Conservation (phyloP, 352 stramenopile species). For the Pythium scleroteichum region DNA sequence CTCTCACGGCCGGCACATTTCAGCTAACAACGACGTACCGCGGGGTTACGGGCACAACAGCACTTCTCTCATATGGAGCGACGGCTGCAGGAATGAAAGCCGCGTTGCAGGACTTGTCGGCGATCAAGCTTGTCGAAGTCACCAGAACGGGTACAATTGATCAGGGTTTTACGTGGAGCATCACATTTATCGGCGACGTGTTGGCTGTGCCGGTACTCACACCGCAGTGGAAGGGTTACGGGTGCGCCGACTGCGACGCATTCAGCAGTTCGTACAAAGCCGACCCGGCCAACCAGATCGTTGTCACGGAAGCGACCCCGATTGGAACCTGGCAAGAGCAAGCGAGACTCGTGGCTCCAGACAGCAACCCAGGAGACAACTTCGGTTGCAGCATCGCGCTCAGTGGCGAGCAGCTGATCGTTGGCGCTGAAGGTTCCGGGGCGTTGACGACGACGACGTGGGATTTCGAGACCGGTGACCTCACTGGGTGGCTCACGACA, state of each 20-base stretch:
- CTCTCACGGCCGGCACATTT: slow-evolving; percentile 73
- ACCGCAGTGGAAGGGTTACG: slow-evolving; percentile 60
- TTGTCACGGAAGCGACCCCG: slow-evolving; percentile 44
- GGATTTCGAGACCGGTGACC: slow-evolving; percentile 97
- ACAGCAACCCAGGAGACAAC: slow-evolving; percentile 72
- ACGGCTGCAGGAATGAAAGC: slow-evolving; percentile 69
- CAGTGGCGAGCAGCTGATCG: slow-evolving; percentile 74
- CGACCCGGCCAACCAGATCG: slow-evolving; percentile 58
- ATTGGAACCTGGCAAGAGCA: slow-evolving; percentile 74
- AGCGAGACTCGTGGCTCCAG: slow-evolving; percentile 49
- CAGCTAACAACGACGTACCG: slow-evolving; percentile 64
- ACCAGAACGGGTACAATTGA: slow-evolving; percentile 66
- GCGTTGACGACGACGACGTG: slow-evolving; percentile 91
- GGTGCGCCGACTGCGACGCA: slow-evolving; percentile 61
- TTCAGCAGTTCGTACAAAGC: slow-evolving; percentile 74
- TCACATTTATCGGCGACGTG: slow-evolving; percentile 85
- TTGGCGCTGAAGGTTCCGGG: slow-evolving; percentile 66
- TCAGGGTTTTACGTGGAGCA: slow-evolving; percentile 76
- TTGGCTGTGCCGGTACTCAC: slow-evolving; percentile 56
- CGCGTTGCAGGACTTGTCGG: slow-evolving; percentile 77
- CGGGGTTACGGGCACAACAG: slow-evolving; percentile 59
- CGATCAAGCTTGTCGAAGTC: slow-evolving; percentile 85
- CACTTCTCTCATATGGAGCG: slow-evolving; percentile 59
- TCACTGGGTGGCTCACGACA: slow-evolving; percentile 92
- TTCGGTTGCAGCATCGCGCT: slow-evolving; percentile 79